Conservation (phyloP, 306 rosid genomes). For the Crataegus laevigata region DNA sequence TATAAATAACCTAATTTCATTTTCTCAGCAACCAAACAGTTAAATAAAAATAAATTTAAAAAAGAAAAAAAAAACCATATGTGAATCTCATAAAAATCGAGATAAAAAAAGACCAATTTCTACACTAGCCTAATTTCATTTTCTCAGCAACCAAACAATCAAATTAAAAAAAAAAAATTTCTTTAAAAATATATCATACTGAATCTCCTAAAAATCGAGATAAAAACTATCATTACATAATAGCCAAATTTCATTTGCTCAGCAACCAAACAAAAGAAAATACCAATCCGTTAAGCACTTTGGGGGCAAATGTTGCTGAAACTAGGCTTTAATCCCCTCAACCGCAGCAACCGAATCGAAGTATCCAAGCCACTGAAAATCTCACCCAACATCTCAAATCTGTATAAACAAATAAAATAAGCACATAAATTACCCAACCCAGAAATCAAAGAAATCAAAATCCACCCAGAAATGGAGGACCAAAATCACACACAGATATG, state of each 20-base stretch:
- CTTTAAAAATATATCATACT: too few species aligned
- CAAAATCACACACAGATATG: background rate
- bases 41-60: background rate
- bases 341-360: constrained; percentile 44
- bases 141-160: background rate
- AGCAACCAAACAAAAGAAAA: too few species aligned
- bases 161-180: background rate
- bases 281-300: constrained; percentile 68
- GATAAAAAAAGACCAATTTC: background rate
- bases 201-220: constrained; percentile 17
- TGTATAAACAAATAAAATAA: constrained; percentile 9
- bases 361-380: constrained; percentile 53
- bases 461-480: background rate
- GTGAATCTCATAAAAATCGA: constrained; percentile 15
- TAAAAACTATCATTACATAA: background rate
- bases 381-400: constrained; percentile 44
- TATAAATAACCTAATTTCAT: background rate
- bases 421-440: background rate
- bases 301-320: constrained; percentile 39
- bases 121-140: background rate
- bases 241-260: too few species aligned
- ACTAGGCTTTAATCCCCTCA: constrained; percentile 26
- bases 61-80: too few species aligned
- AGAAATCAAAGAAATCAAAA: background rate
- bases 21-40: background rate